Evolutionary conservation across 352 stramenopile genomes (phyloP), one percentile per base, ranked within the genome.

Genomic region (Phytopythium vexans): DNA sequence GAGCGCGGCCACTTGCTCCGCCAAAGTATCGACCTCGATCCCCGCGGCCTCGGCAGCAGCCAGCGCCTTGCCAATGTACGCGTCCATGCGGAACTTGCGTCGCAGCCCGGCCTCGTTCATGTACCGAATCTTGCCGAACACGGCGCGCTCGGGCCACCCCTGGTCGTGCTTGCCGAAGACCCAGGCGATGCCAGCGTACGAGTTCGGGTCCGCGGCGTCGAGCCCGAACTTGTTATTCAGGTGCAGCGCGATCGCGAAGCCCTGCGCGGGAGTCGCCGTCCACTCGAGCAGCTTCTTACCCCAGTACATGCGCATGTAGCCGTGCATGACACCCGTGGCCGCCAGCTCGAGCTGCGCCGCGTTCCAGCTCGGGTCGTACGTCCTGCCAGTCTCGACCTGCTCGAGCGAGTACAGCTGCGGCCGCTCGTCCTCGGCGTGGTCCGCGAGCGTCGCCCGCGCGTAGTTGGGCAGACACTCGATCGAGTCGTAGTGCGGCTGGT

Each of bases 111-210:
- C 77, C 69, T 99, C 98, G 70, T 99, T 99, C 97, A 99, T 99
- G 70, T 94, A 99, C 47, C 97, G 84, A 56, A 99, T 98, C 71
- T 99, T 99, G 44, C 97, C 97, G 80, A 99, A 99, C 41, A 99
- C 86, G 4, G 81, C 66, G 4, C 96, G 82, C 68, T 99, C 96
- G 52, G 88, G 98, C 95, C 86, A 98, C 37, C 95, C 96, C 79
- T 98, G 94, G 67, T 99, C 97, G 68, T 99, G 97, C 48, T 99
- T 98, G 12, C 82, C 85, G 65, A 94, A 94, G 2, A 69, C 79
- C 85, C 85, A 94, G 16, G 82, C 85, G 42, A 94, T 73, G 31
- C 85, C 82, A 12, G 80, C 76, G 66, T 93, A 93, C 54, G 85
- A 94, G 72, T 99, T 99, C 12, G 97, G 91, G 64, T 99, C 96